phyloP scores from a whole-genome alignment of 129 eudicot genomes.

The Pulicaria dysenterica region DNA sequence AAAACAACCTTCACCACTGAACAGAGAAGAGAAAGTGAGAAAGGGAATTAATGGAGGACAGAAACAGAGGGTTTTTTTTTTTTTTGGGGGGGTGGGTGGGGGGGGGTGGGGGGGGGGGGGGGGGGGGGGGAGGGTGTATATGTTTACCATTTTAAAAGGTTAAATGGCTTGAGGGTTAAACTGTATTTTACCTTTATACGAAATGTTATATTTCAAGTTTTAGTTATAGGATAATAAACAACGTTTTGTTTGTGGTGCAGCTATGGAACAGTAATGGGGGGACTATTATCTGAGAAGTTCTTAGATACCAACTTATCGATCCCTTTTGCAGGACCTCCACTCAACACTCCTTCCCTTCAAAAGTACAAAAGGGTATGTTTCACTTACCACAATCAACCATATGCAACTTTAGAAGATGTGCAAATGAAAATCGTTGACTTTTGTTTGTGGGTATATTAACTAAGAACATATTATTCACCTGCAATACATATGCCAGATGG shows the following conservation, averaged over 20 bases:
- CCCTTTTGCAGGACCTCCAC: conserved; percentile 97
- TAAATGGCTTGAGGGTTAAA: too few species aligned
- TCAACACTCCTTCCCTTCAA: conserved; percentile 96
- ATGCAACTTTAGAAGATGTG: conserved; percentile 17
- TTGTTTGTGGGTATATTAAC: background rate
- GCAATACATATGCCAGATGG: conserved; percentile 58
- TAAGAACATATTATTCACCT: conserved; percentile 7
- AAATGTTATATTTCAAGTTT: background rate
- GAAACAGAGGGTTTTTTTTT: too few species aligned
- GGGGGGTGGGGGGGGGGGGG: too few species aligned
- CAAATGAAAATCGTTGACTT: background rate
- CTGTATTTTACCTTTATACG: background rate
- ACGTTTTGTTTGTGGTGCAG: conserved; percentile 45
- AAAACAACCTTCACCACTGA: too few species aligned
- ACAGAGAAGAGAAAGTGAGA: too few species aligned
- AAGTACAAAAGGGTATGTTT: conserved; percentile 88
- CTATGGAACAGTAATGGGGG: conserved; percentile 99
- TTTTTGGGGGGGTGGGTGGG: too few species aligned
- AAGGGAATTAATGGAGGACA: too few species aligned
- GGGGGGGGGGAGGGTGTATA: too few species aligned
- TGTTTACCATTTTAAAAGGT: too few species aligned
- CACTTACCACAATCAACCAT: background rate
- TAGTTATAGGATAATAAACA: background rate
- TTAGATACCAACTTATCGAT: conserved; percentile 85
- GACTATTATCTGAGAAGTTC: conserved; percentile 89